Percentiles rank a stretch among this genome's conserved stretches.
Conservation (phyloP, 768 basidiomycete species). For the Trametes cubensis region DNA sequence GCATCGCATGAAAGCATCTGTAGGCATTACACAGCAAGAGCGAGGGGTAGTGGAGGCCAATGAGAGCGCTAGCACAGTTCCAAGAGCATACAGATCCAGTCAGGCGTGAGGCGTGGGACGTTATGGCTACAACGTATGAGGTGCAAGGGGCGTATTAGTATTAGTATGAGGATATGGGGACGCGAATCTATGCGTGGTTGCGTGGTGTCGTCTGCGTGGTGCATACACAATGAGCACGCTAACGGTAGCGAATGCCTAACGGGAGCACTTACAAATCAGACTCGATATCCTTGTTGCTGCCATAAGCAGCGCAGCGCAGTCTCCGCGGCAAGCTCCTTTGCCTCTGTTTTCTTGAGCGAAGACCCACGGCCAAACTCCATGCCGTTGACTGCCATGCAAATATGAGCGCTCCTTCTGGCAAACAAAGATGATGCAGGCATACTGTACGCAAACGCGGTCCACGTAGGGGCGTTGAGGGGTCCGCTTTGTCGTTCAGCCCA, state of each 20-base stretch:
- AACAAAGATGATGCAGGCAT: constrained; percentile 7
- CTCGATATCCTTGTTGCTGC: not conserved
- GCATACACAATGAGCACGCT: not conserved
- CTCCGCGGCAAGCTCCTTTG: constrained; percentile 34
- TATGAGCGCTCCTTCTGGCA: not conserved
- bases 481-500: constrained; percentile 26
- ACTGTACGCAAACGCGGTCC: constrained; percentile 37
- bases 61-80: not conserved
- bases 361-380: constrained; percentile 31
- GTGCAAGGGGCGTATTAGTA: not conserved
- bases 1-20: constrained; percentile 24
- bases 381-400: constrained; percentile 25
- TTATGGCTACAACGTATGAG: constrained; percentile 11
- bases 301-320: constrained; percentile 22
- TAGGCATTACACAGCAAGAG: constrained; percentile 21
- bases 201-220: not conserved
- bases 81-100: constrained; percentile 23
- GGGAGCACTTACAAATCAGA: not conserved
- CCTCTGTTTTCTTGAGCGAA: constrained; percentile 21
- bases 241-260: not conserved
- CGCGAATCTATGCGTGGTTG: not conserved
- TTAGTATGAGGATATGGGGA: not conserved
- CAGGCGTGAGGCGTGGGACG: constrained; percentile 9
- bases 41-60: constrained; percentile 4
- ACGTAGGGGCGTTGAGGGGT: constrained; percentile 30